Evolutionary conservation across 805 yeast genomes (phyloP).

Genomic region (Maudiozyma saulgeensis): DNA sequence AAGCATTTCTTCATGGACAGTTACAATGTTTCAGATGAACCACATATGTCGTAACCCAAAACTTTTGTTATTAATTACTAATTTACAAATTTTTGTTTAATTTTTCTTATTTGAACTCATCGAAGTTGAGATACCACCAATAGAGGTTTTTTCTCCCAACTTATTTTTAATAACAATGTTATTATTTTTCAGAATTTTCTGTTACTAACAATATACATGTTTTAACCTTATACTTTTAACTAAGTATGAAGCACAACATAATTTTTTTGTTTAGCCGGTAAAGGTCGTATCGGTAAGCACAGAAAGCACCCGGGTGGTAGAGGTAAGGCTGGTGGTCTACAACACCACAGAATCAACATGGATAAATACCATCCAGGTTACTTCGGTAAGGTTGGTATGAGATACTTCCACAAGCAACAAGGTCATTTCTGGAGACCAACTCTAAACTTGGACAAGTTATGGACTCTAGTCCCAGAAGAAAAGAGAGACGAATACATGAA

Average conservation of each 20-base stretch:
- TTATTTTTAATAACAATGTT: not conserved
- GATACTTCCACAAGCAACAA: slow-evolving; percentile 95
- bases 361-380: slow-evolving; percentile 99
- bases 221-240: too few species aligned
- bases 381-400: slow-evolving; percentile 99
- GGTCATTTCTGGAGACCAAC: slow-evolving; percentile 97
- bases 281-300: slow-evolving; percentile 99
- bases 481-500: slow-evolving; percentile 90
- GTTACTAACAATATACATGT: not conserved
- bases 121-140: not conserved
- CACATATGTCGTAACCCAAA: not conserved
- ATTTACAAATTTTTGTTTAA: too few species aligned
- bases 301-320: slow-evolving; percentile 99
- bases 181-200: not conserved
- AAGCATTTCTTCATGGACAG: not conserved
- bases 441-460: slow-evolving; percentile 95
- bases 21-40: not conserved
- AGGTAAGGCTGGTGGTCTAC: slow-evolving; percentile 99
- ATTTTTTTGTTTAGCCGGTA: slow-evolving; percentile 65
- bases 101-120: not conserved
- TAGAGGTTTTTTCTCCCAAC: not conserved
- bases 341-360: slow-evolving; percentile 99
- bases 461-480: slow-evolving; percentile 92
- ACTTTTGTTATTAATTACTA: not conserved
- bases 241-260: not conserved